Base-by-base conservation (phyloP, 116 monocot genomes). In the Iris pallida region DNA sequence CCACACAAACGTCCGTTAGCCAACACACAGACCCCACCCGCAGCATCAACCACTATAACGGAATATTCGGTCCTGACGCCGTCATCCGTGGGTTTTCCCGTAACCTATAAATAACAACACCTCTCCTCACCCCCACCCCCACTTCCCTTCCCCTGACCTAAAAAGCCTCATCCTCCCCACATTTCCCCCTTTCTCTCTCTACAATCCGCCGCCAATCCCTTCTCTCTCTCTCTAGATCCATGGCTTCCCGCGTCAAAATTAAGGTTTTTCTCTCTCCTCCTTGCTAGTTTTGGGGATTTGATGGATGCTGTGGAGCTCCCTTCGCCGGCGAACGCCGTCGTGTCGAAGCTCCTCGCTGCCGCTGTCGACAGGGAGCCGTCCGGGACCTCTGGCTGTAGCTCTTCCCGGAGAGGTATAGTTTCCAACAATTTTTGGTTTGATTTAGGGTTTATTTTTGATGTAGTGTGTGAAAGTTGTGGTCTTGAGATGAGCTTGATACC, bases 81-180 rank as follows among this genome's bases (percentile, higher is more conserved):
- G 60, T 45, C 47, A 14, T 57, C 68, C 30, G 72, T 71, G 74
- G 73, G 77, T 82, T 87, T 86, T 87, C 80, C 87, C 87, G 83
- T 80, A 87, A 83, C 83, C 87, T 87, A 87, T 87, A 87, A 61
- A 80, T 80, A 83, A 58, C 62, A 46, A 48, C 63, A 49, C 41
- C 55, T 65, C 71, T 63, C 51, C 60, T 55, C 55, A 55, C 68
- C 30, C 30, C 30, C 30, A 30, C 30, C 30, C 30, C 30, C 30
- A 30, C 30, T 30, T 41, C 68, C 60, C 41, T 30, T 30, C 30
- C 30, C 48, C 68, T 73, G 72, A 70, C 79, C 79, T 77, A 82
- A 74, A 73, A 45, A 63, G 30, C 56, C 71, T 66, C 11, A 61
- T 16, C 68, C 13, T 46, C 16, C 45, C 16, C 61, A 16, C 20